A percentile compares a stretch with the other conserved stretches of the same genome.
phyloP scores from a whole-genome alignment of 2,329 filamentous ascomycete species.

The Fusarium bactridioides region DNA sequence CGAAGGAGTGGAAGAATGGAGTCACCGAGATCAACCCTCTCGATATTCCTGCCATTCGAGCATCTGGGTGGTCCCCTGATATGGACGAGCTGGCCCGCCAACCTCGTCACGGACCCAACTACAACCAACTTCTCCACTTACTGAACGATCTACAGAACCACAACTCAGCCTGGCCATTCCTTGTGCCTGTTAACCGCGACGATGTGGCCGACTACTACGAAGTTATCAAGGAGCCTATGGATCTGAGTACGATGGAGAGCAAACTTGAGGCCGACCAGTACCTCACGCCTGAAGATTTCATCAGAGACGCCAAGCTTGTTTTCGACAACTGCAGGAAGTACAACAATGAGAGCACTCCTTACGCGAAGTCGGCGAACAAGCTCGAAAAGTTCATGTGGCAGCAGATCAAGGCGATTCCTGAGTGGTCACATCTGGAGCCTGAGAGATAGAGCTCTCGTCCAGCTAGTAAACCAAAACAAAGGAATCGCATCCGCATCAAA shows the following conservation, averaged over 20 bases:
- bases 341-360: conserved; percentile 94
- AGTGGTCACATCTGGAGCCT: conserved; percentile 78
- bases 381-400: conserved; percentile 95
- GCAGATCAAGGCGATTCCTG: conserved; percentile 88
- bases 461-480: conserved; percentile 6
- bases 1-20: conserved; percentile 83
- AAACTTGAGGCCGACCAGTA: conserved; percentile 96
- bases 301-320: conserved; percentile 85
- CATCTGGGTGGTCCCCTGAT: conserved; percentile 92
- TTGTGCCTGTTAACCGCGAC: conserved; percentile 90
- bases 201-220: conserved; percentile 99
- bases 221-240: conserved; percentile 98
- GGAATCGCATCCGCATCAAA: conserved; percentile 14
- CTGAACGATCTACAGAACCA: conserved; percentile 97
- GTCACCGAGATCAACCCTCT: conserved; percentile 82
- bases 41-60: conserved; percentile 85
- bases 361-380: conserved; percentile 94
- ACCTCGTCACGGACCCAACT: conserved; percentile 94
- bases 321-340: conserved; percentile 96
- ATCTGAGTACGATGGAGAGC: conserved; percentile 92
- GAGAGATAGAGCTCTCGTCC: conserved; percentile 49
- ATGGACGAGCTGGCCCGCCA: conserved; percentile 98
- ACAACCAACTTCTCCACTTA: conserved; percentile 90
- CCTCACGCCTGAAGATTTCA: conserved; percentile 88
- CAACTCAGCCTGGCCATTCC: conserved; percentile 91